Evolutionary conservation across 2,329 filamentous ascomycete species (phyloP).

Genomic region (Xylaria sp.): DNA sequence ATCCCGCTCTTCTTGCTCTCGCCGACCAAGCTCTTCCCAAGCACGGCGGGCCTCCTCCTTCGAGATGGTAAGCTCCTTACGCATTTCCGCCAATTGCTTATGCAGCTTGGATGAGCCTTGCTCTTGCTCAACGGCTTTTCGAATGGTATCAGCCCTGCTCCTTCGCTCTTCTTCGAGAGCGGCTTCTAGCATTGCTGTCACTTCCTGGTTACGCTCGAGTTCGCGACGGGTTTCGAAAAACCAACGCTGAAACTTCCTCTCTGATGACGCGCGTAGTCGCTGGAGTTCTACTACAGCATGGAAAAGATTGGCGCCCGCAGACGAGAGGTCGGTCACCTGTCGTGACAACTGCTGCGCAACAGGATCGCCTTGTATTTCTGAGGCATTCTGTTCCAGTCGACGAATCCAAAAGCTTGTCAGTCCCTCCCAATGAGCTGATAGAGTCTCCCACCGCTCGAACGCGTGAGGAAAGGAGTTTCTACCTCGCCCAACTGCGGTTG

Average conservation of each 20-base stretch:
- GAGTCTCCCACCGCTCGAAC: slow-evolving; percentile 95
- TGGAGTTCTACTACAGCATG: slow-evolving; percentile 97
- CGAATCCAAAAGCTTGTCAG: slow-evolving; percentile 98
- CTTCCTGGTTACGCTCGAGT: slow-evolving; percentile 84
- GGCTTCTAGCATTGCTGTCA: slow-evolving; percentile 81
- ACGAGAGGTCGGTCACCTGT: slow-evolving; percentile 96
- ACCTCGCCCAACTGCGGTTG: slow-evolving; percentile 48
- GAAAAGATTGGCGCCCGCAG: slow-evolving; percentile 95
- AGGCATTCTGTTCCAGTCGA: slow-evolving; percentile 87
- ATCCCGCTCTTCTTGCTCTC: slow-evolving; percentile 93
- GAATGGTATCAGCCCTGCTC: slow-evolving; percentile 73
- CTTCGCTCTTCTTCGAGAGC: slow-evolving; percentile 79
- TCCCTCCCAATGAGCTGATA: slow-evolving; percentile 98
- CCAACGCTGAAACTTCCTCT: slow-evolving; percentile 98
- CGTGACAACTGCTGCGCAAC: slow-evolving; percentile 88
- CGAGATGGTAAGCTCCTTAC: slow-evolving; percentile 90
- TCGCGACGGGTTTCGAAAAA: slow-evolving; percentile 95
- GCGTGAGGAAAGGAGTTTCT: slow-evolving; percentile 90
- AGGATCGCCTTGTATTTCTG: slow-evolving; percentile 83
- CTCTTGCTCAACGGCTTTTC: slow-evolving; percentile 72
- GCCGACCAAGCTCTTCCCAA: slow-evolving; percentile 94
- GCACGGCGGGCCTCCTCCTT: slow-evolving; percentile 95
- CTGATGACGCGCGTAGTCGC: slow-evolving; percentile 90
- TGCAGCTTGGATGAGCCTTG: slow-evolving; percentile 76
- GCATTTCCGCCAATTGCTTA: slow-evolving; percentile 87